phyloP scores from a whole-genome alignment of 345 rosid genomes.

The Nephelium lappaceum region DNA sequence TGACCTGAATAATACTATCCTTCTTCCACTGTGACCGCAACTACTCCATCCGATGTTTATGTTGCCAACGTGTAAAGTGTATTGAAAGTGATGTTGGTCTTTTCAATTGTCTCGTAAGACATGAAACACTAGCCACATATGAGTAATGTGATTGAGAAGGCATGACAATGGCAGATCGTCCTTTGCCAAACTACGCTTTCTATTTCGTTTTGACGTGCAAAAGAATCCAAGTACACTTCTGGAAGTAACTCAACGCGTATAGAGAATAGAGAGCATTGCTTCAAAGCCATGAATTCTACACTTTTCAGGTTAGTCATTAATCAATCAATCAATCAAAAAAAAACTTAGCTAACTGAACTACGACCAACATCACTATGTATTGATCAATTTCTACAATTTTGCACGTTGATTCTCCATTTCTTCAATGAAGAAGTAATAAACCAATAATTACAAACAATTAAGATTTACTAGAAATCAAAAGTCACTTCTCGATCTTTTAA shows the following conservation, averaged over 20 bases:
- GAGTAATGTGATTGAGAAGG: background rate
- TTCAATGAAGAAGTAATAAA: no score
- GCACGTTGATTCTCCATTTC: background rate
- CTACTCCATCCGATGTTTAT: no score
- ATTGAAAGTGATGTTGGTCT: background rate
- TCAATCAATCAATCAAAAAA: background rate
- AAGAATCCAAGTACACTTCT: background rate
- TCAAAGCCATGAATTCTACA: background rate
- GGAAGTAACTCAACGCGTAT: no score
- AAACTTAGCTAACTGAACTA: background rate
- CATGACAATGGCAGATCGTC: background rate
- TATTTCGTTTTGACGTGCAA: background rate
- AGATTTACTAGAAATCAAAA: no score
- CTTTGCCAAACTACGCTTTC: background rate
- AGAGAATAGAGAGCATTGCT: constrained; percentile 1
- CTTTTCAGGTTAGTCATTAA: background rate
- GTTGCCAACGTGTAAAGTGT: background rate
- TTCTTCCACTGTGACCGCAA: no score
- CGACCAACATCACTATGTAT: background rate
- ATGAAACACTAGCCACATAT: background rate
- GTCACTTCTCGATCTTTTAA: no score
- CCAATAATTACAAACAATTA: no score
- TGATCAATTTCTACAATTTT: background rate
- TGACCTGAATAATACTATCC: no score
- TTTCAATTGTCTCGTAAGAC: no score